These are phyloP conservation scores for Xylariaceae sp. DNA, from an alignment of 2,329 filamentous ascomycete species.

Conservation along the genomic window DNA sequence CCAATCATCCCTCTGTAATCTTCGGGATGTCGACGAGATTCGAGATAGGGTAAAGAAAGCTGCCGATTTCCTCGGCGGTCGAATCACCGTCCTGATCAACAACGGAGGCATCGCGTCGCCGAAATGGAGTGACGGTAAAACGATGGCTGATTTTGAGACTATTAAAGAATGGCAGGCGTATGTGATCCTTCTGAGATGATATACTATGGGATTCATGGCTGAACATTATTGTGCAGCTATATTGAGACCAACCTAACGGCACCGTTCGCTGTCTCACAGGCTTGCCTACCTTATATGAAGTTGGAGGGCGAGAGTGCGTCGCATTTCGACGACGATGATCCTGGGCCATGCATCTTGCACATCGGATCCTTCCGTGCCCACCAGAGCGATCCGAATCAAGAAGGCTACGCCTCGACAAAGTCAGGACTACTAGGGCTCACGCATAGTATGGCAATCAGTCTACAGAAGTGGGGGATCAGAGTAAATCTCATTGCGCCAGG, in stretches of 20 bases:
- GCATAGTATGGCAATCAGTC: constrained; percentile 2
- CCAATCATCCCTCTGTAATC: constrained; percentile 49
- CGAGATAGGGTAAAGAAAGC: constrained; percentile 45
- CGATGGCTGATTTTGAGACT: constrained; percentile 52
- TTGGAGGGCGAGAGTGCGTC: background rate
- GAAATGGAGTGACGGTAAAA: constrained; percentile 52
- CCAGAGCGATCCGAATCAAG: constrained; percentile 54
- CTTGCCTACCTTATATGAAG: constrained; percentile 56
- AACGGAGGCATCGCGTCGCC: constrained; percentile 46
- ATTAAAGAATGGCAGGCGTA: constrained; percentile 52
- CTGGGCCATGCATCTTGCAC: constrained; percentile 54
- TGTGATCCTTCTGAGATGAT: background rate
- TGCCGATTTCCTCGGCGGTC: constrained; percentile 45
- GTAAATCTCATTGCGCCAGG: background rate
- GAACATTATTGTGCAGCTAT: constrained; percentile 20
- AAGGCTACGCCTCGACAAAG: constrained; percentile 54
- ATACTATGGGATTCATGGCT: background rate
- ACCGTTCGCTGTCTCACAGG: constrained; percentile 54
- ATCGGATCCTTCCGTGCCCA: constrained; percentile 54
- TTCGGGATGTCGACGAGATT: constrained; percentile 47
- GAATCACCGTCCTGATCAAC: constrained; percentile 49
- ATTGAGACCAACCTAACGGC: constrained; percentile 56
- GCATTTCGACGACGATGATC: constrained; percentile 16
- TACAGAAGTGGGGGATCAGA: background rate
- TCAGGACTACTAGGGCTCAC: background rate